Evolutionary conservation across 2,329 filamentous ascomycete genomes (phyloP).

Genomic region (Pyricularia grisea): DNA sequence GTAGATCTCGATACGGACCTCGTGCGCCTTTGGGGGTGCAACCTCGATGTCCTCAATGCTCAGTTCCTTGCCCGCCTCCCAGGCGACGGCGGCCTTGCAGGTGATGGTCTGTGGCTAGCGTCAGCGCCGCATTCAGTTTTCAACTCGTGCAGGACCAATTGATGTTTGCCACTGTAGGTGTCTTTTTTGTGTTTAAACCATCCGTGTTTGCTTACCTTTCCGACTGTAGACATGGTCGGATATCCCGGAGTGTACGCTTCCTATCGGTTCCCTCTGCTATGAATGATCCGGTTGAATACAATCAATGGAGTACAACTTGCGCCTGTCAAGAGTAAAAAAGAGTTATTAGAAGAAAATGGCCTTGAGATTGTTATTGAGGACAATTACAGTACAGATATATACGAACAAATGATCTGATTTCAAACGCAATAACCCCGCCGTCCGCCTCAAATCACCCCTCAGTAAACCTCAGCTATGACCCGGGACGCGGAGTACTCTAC

Average conservation of each 20-base stretch:
- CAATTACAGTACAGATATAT: neutral
- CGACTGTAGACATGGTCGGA: neutral
- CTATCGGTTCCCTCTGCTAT: neutral
- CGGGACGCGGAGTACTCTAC: neutral
- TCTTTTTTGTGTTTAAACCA: neutral
- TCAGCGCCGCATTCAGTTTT: neutral
- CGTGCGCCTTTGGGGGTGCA: conserved; percentile 75
- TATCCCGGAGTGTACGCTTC: neutral
- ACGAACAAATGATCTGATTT: neutral
- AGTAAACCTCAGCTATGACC: neutral
- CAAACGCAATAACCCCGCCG: neutral
- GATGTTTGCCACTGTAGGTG: neutral
- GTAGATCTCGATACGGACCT: conserved; percentile 94
- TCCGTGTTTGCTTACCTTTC: neutral
- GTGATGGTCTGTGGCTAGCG: conserved; percentile 65
- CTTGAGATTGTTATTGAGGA: neutral
- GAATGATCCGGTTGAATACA: too few relatives aligned
- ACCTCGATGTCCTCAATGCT: conserved; percentile 90
- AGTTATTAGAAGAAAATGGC: neutral
- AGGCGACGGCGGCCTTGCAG: conserved; percentile 95
- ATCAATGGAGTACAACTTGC: neutral
- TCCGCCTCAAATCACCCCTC: neutral
- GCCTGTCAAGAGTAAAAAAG: neutral
- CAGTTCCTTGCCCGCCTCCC: conserved; percentile 89
- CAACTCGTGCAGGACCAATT: neutral